Percentiles rank a stretch among this genome's conserved stretches.
Evolutionary conservation across 176 grass and related monocot species (phyloP).

Genomic region (Eleusine indica): DNA sequence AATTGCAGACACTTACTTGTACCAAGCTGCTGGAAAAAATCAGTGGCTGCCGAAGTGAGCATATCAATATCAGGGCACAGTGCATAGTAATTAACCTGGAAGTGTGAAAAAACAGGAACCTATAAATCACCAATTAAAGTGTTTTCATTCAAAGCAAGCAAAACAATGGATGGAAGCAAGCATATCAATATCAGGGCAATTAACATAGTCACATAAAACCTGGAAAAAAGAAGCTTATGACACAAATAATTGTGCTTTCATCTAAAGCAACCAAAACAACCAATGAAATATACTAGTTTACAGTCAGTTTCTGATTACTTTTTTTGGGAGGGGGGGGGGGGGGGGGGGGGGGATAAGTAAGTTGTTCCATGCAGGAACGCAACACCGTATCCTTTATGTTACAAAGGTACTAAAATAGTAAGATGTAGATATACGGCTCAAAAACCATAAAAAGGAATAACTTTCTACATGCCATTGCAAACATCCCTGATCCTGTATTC

Average conservation of each 20-base stretch:
- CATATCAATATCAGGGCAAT: not conserved
- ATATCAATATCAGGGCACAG: slow-evolving; percentile 94
- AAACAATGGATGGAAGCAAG: slow-evolving; percentile 17
- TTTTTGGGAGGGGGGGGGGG: too few relatives aligned
- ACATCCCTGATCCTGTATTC: not conserved
- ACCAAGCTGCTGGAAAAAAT: slow-evolving; percentile 92
- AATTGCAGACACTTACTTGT: slow-evolving; percentile 56
- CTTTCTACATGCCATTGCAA: not conserved
- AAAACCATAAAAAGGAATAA: slow-evolving; percentile 1
- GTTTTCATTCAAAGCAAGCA: slow-evolving; percentile 23
- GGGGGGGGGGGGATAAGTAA: too few relatives aligned
- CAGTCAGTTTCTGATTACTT: not conserved
- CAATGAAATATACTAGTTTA: slow-evolving; percentile 18
- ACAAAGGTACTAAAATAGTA: not conserved
- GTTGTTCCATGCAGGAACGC: too few relatives aligned
- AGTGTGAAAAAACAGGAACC: slow-evolving; percentile 21
- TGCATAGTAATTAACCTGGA: slow-evolving; percentile 89
- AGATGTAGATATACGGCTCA: not conserved
- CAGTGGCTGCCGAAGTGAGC: slow-evolving; percentile 69
- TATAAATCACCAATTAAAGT: not conserved
- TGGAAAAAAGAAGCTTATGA: not conserved
- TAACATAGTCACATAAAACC: not conserved
- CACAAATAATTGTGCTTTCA: not conserved
- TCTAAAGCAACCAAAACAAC: not conserved
- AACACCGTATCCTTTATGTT: not conserved